phyloP scores from a whole-genome alignment of 495 filamentous ascomycete species.

The Peziza echinospora region DNA sequence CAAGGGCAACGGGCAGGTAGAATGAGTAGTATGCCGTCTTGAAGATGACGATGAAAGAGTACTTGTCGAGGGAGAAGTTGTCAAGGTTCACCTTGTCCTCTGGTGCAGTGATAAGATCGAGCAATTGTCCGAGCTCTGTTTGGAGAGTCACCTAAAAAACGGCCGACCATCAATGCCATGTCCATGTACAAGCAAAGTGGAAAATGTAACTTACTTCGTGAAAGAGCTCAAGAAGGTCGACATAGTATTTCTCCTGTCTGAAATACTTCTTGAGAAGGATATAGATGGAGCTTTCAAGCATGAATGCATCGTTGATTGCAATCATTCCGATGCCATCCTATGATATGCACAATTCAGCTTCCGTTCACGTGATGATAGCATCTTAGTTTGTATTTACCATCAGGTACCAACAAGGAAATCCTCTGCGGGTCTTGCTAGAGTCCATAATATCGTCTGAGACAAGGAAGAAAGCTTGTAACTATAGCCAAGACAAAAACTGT shows the following conservation, averaged over 20 bases:
- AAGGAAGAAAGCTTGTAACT: conserved; percentile 91
- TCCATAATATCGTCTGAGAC: conserved; percentile 99
- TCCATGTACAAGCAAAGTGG: no score
- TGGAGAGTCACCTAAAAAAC: conserved; percentile 37
- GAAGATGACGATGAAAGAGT: conserved; percentile 95
- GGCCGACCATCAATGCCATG: no score
- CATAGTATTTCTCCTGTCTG: conserved; percentile 59
- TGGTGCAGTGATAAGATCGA: conserved; percentile 86
- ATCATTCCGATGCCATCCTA: conserved; percentile 70
- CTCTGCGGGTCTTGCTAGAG: conserved; percentile 72
- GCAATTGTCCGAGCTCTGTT: conserved; percentile 83
- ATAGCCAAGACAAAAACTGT: background rate
- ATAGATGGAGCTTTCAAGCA: conserved; percentile 84
- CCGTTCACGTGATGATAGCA: background rate
- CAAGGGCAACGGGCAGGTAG: conserved; percentile 90
- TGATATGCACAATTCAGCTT: conserved; percentile 12
- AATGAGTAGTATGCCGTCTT: conserved; percentile 99
- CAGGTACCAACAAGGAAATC: conserved; percentile 85
- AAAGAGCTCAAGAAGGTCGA: conserved; percentile 84
- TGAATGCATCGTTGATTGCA: conserved; percentile 95
- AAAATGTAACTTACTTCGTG: conserved; percentile 38
- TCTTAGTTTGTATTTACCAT: conserved; percentile 10
- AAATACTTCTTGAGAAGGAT: conserved; percentile 81
- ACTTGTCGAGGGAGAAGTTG: conserved; percentile 89
- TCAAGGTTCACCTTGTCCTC: conserved; percentile 76